phyloP scores from a whole-genome alignment of 2,329 filamentous ascomycete genomes.

The Nannizziopsis arthrosporioides region DNA sequence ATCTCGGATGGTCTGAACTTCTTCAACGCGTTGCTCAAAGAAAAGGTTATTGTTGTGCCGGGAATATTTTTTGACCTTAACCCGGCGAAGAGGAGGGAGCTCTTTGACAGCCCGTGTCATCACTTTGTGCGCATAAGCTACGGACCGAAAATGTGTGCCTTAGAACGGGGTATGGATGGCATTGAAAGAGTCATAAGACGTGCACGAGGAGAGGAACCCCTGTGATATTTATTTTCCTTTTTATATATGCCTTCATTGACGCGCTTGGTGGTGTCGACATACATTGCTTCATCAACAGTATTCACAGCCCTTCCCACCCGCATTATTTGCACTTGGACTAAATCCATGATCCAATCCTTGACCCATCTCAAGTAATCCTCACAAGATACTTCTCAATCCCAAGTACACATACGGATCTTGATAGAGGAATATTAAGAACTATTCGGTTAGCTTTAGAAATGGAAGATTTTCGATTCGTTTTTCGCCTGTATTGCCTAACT shows the following conservation, averaged over 20 bases:
- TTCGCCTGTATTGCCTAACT: no score
- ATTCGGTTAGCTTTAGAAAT: no score
- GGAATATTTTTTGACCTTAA: constrained; percentile 98
- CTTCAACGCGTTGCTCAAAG: constrained; percentile 83
- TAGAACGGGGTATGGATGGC: constrained; percentile 69
- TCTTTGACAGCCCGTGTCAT: constrained; percentile 92
- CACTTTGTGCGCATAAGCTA: constrained; percentile 80
- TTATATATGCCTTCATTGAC: not conserved
- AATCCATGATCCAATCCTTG: no score
- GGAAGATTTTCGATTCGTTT: no score
- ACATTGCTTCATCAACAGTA: no score
- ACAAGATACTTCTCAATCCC: no score
- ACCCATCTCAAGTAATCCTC: no score
- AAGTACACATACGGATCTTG: no score
- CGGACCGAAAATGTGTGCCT: constrained; percentile 66
- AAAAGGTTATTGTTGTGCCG: constrained; percentile 93
- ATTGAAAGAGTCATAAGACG: constrained; percentile 65
- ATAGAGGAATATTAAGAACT: no score
- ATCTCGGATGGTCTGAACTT: constrained; percentile 93
- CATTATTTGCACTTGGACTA: no score
- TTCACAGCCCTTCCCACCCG: no score
- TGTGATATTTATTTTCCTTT: not conserved
- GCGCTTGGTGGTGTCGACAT: not conserved
- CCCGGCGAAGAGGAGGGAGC: constrained; percentile 72
- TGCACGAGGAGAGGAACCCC: not conserved